Conservation (phyloP, 306 rosid species). For the Morella rubra region DNA sequence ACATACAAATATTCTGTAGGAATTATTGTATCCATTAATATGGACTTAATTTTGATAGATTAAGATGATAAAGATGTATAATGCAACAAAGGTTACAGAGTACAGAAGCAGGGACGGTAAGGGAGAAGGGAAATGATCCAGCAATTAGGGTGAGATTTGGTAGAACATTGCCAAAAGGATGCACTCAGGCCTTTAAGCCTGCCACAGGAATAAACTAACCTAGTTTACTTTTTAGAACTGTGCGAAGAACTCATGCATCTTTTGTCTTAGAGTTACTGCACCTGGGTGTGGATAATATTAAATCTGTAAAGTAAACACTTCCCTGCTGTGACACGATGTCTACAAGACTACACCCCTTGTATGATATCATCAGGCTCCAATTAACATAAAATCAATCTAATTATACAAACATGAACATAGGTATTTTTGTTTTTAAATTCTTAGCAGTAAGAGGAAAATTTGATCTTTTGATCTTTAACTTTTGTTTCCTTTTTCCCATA, state of each 20-base stretch:
- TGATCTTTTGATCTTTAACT: background rate
- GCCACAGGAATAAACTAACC: background rate
- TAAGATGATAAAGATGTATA: background rate
- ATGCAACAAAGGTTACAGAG: background rate
- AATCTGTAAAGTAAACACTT: constrained; percentile 9
- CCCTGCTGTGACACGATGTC: background rate
- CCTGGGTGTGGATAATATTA: constrained; percentile 3
- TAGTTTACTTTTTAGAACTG: background rate
- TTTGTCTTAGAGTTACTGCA: background rate
- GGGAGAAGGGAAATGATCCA: background rate
- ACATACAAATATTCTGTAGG: background rate
- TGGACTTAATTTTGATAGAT: background rate
- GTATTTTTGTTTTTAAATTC: too few relatives aligned
- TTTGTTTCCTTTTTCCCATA: background rate
- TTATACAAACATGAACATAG: background rate
- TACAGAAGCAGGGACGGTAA: background rate
- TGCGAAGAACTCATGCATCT: background rate
- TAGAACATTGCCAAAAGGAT: background rate
- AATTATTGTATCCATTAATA: background rate
- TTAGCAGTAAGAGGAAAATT: too few relatives aligned
- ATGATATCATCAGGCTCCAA: background rate
- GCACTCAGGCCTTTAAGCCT: background rate
- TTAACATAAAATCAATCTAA: background rate
- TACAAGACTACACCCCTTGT: constrained; percentile 2
- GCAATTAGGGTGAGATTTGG: background rate